A percentile compares a stretch with the other conserved stretches of the same genome.
phyloP scores from a whole-genome alignment of 345 rosid genomes.

The Eucalyptus paniculata region DNA sequence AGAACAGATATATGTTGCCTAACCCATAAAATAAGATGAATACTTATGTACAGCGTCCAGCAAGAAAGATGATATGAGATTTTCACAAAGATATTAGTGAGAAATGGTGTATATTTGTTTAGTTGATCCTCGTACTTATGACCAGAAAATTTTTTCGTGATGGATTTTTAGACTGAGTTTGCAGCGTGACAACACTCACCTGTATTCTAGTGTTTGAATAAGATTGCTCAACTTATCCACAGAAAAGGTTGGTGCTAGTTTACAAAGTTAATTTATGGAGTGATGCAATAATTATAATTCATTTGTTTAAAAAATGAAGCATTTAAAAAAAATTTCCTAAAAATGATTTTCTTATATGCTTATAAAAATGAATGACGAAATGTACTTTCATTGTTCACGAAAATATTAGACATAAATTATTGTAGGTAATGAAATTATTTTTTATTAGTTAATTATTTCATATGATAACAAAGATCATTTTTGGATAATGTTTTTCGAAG shows the following conservation, averaged over 20 bases:
- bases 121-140: neutral
- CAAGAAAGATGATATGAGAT: neutral
- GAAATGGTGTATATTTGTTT: neutral
- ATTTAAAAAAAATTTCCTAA: neutral
- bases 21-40: neutral
- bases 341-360: neutral
- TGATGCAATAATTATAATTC: neutral
- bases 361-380: neutral
- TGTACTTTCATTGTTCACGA: fast-evolving
- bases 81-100: neutral
- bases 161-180: neutral
- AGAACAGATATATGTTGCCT: neutral
- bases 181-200: neutral
- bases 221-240: neutral
- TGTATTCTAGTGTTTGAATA: neutral
- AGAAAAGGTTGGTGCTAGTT: neutral
- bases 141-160: neutral
- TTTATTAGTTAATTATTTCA: neutral
- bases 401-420: neutral
- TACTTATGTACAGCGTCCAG: neutral
- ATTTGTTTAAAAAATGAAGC: too few relatives aligned
- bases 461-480: neutral
- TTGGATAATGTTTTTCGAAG: neutral
- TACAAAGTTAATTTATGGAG: neutral
- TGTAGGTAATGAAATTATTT: neutral